phyloP scores from a whole-genome alignment of 2,329 filamentous ascomycete species.

The Hypoxylon rubiginosum region DNA sequence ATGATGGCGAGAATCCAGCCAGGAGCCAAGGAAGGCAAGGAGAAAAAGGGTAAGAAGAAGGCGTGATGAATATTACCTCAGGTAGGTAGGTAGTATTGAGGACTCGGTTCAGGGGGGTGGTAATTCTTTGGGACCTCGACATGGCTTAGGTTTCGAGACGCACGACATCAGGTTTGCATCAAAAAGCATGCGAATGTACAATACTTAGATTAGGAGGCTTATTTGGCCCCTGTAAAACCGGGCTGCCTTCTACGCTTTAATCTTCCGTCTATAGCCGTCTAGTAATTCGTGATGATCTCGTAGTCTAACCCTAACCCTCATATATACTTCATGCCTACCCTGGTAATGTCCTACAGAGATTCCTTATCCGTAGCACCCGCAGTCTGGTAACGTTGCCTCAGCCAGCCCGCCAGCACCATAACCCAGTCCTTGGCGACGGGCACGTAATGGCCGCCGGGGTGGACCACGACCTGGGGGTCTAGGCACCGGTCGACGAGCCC shows the following conservation, averaged over 20 bases:
- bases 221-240: slow-evolving; percentile 41
- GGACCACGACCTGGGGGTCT: slow-evolving; percentile 69
- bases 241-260: slow-evolving; percentile 39
- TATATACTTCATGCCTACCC: background rate
- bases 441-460: slow-evolving; percentile 92
- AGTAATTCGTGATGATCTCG: background rate
- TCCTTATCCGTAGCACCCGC: no score
- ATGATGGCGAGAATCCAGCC: slow-evolving; percentile 99
- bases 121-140: slow-evolving; percentile 35
- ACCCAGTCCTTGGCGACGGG: slow-evolving; percentile 86
- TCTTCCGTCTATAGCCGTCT: slow-evolving; percentile 19
- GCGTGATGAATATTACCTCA: slow-evolving; percentile 40
- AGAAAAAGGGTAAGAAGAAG: slow-evolving; percentile 55
- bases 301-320: slow-evolving; percentile 12
- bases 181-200: slow-evolving; percentile 50
- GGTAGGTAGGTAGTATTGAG: no score
- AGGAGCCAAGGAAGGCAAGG: slow-evolving; percentile 55
- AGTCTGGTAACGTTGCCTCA: slow-evolving; percentile 45
- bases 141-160: slow-evolving; percentile 33
- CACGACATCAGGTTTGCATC: slow-evolving; percentile 43
- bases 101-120: slow-evolving; percentile 20
- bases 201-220: slow-evolving; percentile 47
- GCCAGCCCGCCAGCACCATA: slow-evolving; percentile 76
- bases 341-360: slow-evolving; percentile 29
- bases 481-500: slow-evolving; percentile 75